Evolutionary conservation across 345 rosid species (phyloP).

Genomic region (Brassica cretica): DNA sequence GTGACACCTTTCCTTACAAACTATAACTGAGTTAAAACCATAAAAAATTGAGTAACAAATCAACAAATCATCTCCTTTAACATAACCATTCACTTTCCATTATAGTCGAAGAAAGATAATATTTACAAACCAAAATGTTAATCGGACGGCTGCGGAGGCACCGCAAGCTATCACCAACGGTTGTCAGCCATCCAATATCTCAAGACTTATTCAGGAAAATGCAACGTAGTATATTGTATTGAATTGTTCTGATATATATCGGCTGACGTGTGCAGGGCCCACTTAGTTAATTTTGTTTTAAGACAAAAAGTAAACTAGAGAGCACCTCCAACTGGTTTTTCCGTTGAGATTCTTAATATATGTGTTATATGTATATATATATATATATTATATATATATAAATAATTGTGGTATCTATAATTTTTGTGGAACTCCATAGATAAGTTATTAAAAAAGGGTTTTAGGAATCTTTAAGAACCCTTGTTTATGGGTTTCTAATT

Average conservation of each 20-base stretch:
- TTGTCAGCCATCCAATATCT: slow-evolving; percentile 1
- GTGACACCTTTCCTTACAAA: neutral
- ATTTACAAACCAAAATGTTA: neutral
- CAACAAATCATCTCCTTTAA: neutral
- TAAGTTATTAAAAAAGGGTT: no score
- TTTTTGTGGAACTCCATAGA: no score
- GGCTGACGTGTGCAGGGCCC: slow-evolving; percentile 32
- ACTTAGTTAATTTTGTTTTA: neutral
- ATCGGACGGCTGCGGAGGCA: slow-evolving; percentile 22
- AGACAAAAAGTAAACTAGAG: neutral
- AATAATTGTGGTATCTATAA: no score
- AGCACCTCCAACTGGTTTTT: neutral
- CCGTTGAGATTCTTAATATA: no score
- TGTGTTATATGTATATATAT: no score
- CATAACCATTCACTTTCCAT: neutral
- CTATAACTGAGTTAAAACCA: neutral
- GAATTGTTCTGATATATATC: slow-evolving; percentile 14
- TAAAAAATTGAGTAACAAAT: neutral
- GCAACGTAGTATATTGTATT: neutral
- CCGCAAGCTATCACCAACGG: slow-evolving; percentile 17
- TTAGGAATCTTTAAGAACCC: no score
- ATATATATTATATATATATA: no score
- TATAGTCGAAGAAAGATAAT: slow-evolving; percentile 5
- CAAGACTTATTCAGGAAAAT: neutral
- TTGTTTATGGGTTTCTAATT: no score